Base-by-base conservation (phyloP, 345 rosid species). In the Eucalyptus decipiens region DNA sequence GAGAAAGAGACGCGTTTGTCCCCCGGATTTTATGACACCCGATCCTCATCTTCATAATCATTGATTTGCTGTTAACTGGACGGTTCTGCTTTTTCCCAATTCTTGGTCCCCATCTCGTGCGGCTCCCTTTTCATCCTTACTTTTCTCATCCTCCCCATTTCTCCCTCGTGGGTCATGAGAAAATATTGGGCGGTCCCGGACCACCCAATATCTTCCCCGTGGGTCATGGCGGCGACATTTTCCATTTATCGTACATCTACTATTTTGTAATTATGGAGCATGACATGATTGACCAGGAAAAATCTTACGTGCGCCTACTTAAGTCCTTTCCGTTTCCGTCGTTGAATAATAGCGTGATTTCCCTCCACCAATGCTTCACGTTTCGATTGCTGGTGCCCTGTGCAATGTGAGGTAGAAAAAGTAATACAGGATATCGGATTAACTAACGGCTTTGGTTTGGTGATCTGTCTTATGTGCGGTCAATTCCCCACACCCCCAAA, bases 41-140 rank as follows among this genome's bases (percentile, higher is more conserved):
- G 83, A 72, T 37, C 0, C 9, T 3, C 28, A 37, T 72, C 6
- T 37, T 37, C 43, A 5, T 10, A 10, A 69, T 3, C 7, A 34
- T 69, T 8, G 24, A 3, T 34, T 72, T 5, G 24, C 62, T 1
- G 1, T 18, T 4, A 34, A 34, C 1, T 3, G 23, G 11, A 8
- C 45, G 3, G 8, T 19, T 37, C 83, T 11, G 28, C 28, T 72
- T 72, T 72, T 37, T 37, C 8, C 45, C 45, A 3, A 37, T 72
- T 72, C 1, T 19, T 72, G 1, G 45, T 72, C 83, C 42, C 83
- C 83, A 72, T 72, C 83, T 37, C 83, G 45, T 19, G 83, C 12
- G 4, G 26, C 4, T 19, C 58, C 45, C 81, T 37, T 37, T 34
- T 40, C 21, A 37, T 37, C 83, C 45, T 52, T 72, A 37, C 43